Percentiles rank a stretch among this genome's conserved stretches.
Conservation (phyloP, 2,329 filamentous ascomycete genomes). For the Botrytis fragariae region DNA sequence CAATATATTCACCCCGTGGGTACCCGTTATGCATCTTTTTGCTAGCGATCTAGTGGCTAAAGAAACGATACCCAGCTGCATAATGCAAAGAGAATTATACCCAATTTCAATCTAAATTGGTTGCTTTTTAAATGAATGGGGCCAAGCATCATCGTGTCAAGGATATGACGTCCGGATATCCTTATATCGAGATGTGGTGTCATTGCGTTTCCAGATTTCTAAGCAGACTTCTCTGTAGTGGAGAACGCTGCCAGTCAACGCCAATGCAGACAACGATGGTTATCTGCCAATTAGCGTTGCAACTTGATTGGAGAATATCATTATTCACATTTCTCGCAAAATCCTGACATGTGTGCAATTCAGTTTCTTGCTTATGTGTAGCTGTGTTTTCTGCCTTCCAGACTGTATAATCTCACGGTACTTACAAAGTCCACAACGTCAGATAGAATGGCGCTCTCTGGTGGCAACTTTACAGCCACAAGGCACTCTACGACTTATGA, state of each 20-base stretch:
- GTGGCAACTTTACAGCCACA: constrained; percentile 2
- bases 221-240: not conserved
- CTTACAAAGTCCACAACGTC: not conserved
- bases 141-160: not conserved
- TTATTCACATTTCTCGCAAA: not conserved
- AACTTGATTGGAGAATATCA: not conserved
- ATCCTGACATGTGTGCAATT: not conserved
- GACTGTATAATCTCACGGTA: not conserved
- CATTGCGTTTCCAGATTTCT: not conserved
- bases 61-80: too few species aligned
- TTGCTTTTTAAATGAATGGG: not conserved
- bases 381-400: not conserved
- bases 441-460: constrained; percentile 9
- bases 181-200: not conserved
- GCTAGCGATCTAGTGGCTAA: too few species aligned
- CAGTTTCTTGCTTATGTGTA: not conserved
- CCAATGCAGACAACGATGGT: not conserved
- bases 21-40: too few species aligned
- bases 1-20: too few species aligned
- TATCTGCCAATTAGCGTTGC: not conserved
- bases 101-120: too few species aligned
- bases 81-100: too few species aligned
- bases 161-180: not conserved
- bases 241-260: not conserved
- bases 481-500: constrained; percentile 9